A percentile compares a stretch with the other conserved stretches of the same genome.
Evolutionary conservation across 192 early-diverging fungal genomes (phyloP).

Genomic region (Lunasporangiospora selenospora): DNA sequence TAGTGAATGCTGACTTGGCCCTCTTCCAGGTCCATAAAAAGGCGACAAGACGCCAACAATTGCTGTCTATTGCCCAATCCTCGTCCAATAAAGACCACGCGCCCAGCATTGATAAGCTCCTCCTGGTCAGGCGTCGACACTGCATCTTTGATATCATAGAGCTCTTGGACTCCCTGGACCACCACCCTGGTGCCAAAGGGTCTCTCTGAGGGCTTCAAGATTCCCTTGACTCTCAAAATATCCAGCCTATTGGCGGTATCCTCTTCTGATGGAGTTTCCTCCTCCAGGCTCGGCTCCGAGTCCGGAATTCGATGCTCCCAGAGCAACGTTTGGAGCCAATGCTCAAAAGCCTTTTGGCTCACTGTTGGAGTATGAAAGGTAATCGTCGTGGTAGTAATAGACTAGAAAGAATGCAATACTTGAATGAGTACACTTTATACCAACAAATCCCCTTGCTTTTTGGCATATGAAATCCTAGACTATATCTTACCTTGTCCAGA

Average conservation of each 20-base stretch:
- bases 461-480: neutral
- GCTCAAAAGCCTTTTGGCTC: slow-evolving; percentile 54
- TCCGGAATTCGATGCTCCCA: slow-evolving; percentile 67
- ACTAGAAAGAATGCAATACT: slow-evolving; percentile 50
- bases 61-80: slow-evolving; percentile 26
- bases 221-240: slow-evolving; percentile 67
- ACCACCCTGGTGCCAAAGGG: slow-evolving; percentile 49
- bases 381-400: slow-evolving; percentile 59
- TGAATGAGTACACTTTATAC: neutral
- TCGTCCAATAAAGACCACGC: slow-evolving; percentile 50
- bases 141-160: slow-evolving; percentile 60
- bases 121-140: slow-evolving; percentile 2
- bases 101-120: slow-evolving; percentile 24
- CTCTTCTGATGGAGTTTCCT: neutral
- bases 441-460: neutral
- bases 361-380: slow-evolving; percentile 57
- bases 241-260: slow-evolving; percentile 37
- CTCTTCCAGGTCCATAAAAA: slow-evolving; percentile 12
- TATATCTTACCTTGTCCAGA: slow-evolving; percentile 29
- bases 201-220: slow-evolving; percentile 49
- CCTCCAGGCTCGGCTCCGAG: neutral
- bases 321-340: slow-evolving; percentile 79
- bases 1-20: slow-evolving; percentile 17
- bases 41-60: slow-evolving; percentile 19
- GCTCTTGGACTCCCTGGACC: slow-evolving; percentile 70